Evolutionary conservation across 208 protist genomes (phyloP), one percentile per base, ranked within the genome.

Genomic region (Blechomonas ayalai): DNA sequence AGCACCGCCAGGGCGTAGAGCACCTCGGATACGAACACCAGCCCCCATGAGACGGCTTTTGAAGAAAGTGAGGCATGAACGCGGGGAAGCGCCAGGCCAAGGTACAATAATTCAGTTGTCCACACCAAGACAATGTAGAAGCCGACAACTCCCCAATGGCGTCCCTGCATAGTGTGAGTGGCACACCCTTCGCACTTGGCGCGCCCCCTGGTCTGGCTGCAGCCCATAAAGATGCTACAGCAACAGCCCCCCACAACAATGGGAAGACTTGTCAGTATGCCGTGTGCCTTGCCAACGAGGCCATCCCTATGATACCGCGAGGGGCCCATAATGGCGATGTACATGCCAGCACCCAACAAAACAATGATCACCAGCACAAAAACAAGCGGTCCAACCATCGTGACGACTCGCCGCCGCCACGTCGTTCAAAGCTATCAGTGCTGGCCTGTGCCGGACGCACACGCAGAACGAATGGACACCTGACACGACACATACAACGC

Each of bases 281-380:
- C 32, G 50, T 95, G 65, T 18, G 77, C 19, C 24, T 52, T 60
- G 24, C 90, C 90, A 18, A 96, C 59, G 47, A 69, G 52, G 27
- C 90, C 85, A 49, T 92, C 69, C 26, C 81, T 79, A 59, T 96
- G 85, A 46, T 82, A 94, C 33, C 72, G 71, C 0, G 83, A 87
- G 3, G 79, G 80, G 2, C 89, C 89, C 81, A 93, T 92, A 35
- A 94, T 90, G 20, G 86, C 61, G 32, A 94, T 66, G 59, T 94
- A 96, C 73, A 92, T 82, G 43, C 85, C 67, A 12, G 35, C n/a
- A 1, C 49, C 71, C 2, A 75, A 42, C 5, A 62, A 15, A 8
- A 62, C 13, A 22, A 91, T 76, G 53, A 70, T 20, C 23, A 59
- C 41, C 27, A 67, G 53, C 1, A 80, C 36, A 20, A 28, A 20